Conservation (phyloP, 495 filamentous ascomycete species). For the Aeminium ludgeri region DNA sequence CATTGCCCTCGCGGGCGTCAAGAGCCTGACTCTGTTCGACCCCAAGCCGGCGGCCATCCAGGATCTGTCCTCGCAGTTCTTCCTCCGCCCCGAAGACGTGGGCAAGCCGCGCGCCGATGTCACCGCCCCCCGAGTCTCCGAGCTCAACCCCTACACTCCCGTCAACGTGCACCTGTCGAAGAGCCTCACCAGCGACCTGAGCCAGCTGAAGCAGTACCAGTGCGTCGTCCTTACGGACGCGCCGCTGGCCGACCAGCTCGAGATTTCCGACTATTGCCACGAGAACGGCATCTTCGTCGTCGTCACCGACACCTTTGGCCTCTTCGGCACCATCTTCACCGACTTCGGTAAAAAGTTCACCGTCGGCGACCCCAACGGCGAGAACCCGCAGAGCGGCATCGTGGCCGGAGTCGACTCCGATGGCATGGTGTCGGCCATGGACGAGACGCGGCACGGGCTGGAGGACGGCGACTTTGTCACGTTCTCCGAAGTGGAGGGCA, state of each 20-base stretch:
- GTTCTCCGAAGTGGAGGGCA: slow-evolving; percentile 82
- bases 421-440: slow-evolving; percentile 81
- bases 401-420: slow-evolving; percentile 76
- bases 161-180: slow-evolving; percentile 53
- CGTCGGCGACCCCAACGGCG: slow-evolving; percentile 75
- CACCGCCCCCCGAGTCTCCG: slow-evolving; percentile 75
- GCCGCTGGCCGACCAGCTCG: slow-evolving; percentile 58
- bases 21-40: slow-evolving; percentile 73
- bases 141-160: slow-evolving; percentile 92
- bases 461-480: slow-evolving; percentile 95
- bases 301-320: slow-evolving; percentile 70
- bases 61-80: slow-evolving; percentile 93
- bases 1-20: slow-evolving; percentile 89
- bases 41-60: slow-evolving; percentile 63
- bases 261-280: slow-evolving; percentile 83
- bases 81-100: slow-evolving; percentile 73
- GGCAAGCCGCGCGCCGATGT: slow-evolving; percentile 79
- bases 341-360: slow-evolving; percentile 93
- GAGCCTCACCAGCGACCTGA: slow-evolving; percentile 51
- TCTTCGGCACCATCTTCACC: slow-evolving; percentile 93
- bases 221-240: slow-evolving; percentile 81
- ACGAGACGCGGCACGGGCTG: slow-evolving; percentile 88
- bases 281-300: slow-evolving; percentile 79
- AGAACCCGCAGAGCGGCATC: slow-evolving; percentile 74
- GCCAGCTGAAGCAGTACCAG: slow-evolving; percentile 71